Percentiles rank a stretch among this genome's conserved stretches.
Evolutionary conservation across 2,329 filamentous ascomycete genomes (phyloP).

Genomic region (Pyricularia sp.): DNA sequence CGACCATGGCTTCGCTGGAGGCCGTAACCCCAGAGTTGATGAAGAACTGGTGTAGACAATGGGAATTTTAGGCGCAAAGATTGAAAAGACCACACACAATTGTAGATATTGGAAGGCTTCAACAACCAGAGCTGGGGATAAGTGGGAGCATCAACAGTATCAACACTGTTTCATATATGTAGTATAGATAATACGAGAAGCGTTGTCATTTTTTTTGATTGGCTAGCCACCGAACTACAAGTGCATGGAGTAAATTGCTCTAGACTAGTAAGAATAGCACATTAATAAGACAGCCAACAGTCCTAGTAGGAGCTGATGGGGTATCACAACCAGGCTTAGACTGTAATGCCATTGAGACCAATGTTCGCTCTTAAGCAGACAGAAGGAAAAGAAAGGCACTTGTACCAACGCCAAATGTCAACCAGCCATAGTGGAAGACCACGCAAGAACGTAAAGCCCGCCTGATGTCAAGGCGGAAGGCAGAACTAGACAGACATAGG

Average conservation of each 20-base stretch:
- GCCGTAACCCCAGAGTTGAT: constrained; percentile 33
- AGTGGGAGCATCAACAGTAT: too few species aligned
- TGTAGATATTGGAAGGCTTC: not conserved
- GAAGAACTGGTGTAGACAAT: constrained; percentile 37
- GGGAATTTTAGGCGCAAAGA: constrained; percentile 19
- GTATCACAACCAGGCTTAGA: not conserved
- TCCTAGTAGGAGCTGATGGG: not conserved
- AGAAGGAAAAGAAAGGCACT: not conserved
- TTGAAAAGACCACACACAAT: not conserved
- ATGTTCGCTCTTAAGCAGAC: not conserved
- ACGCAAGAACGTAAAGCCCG: not conserved
- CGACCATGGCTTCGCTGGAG: constrained; percentile 28
- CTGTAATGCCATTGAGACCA: not conserved
- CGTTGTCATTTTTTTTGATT: not conserved
- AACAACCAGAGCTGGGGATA: not conserved
- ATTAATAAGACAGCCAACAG: not conserved
- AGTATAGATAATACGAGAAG: not conserved
- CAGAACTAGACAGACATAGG: not conserved
- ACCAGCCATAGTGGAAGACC: not conserved
- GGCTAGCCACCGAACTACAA: not conserved
- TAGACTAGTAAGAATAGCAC: not conserved
- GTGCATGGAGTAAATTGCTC: not conserved
- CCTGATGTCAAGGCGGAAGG: not conserved
- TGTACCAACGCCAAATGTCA: not conserved
- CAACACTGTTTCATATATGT: not conserved